A percentile compares a stretch with the other conserved stretches of the same genome.
These are phyloP conservation scores for Carex parvula DNA, from an alignment of 176 grass and related monocot genomes.

Conservation along the genomic window DNA sequence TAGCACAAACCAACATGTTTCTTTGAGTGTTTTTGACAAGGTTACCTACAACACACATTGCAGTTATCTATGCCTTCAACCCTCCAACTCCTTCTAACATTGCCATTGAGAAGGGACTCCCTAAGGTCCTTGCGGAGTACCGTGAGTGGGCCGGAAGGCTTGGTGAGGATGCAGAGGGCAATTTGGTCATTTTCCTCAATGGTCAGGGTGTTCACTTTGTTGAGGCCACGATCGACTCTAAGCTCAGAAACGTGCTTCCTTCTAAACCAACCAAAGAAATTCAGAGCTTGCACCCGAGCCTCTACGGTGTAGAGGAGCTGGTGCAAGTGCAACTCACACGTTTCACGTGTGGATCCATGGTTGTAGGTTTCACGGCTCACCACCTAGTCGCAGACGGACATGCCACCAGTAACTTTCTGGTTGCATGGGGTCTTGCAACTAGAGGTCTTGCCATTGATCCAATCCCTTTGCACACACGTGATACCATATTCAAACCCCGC, in stretches of 20 bases:
- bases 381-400: conserved; percentile 52
- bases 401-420: conserved; percentile 50
- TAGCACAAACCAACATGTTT: too few species aligned
- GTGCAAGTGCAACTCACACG: conserved; percentile 56
- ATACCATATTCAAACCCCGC: conserved; percentile 22
- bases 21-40: conserved; percentile 29
- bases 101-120: conserved; percentile 39
- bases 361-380: conserved; percentile 38
- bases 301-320: conserved; percentile 38
- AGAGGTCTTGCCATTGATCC: conserved; percentile 13
- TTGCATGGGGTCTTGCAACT: conserved; percentile 48
- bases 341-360: conserved; percentile 48
- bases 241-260: conserved; percentile 24
- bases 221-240: conserved; percentile 35
- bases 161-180: not conserved
- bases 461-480: conserved; percentile 19
- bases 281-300: conserved; percentile 29
- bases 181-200: conserved; percentile 31
- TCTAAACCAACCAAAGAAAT: conserved; percentile 33
- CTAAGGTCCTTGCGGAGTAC: conserved; percentile 31
- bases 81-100: conserved; percentile 35
- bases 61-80: not conserved
- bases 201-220: conserved; percentile 41
- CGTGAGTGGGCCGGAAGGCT: conserved; percentile 45
- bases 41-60: conserved; percentile 44